Base-by-base conservation (phyloP, 495 filamentous ascomycete genomes). In the Aspergillus sparsus region DNA sequence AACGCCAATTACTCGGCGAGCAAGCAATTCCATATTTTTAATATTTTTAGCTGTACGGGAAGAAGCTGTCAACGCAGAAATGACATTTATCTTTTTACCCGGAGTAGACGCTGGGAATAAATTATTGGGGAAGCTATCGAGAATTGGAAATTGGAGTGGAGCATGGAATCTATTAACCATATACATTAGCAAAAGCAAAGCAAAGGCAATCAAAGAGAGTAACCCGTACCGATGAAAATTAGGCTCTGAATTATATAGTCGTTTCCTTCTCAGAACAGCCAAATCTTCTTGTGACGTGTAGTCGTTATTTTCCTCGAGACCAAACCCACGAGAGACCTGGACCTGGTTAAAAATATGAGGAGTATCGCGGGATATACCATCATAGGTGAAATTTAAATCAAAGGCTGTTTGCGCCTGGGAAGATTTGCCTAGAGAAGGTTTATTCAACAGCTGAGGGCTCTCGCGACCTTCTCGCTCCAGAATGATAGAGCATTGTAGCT, bases 61-160 rank as follows among this genome's bases (percentile, higher is more conserved):
- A 21, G 90, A 89, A 2, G 90, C 88, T 2, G 90, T 89, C 50
- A 98, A 74, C 5, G 85, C 83, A 45, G 86, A 81, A 41, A 82
- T 78, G 9, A 94, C 72, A 33, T 80, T 82, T 49, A 89, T 55
- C n/a, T 74, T 73, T 21, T 77, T 60, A 35, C 71, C 66, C 18
- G 69, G 58, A 49, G 75, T 44, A 62, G 65, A 76, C 58, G 66
- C 64, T 51, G 72, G 49, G 71, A 77, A 76, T 87, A 93, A 61
- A 89, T 89, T 35, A 59, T 75, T 39, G 83, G 94, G 77, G 64
- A 90, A 96, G 72, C 90, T 96, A 69, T 93, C 85, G 33, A 96
- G 81, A 11, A 92, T 69, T 4, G 94, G 92, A 69, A 91, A 92
- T 6, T 78, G 74, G 15, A 96, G 79, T 5, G 76, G 57, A 16